A percentile compares a stretch with the other conserved stretches of the same genome.
phyloP scores from a whole-genome alignment of 768 basidiomycete genomes.

The Mrakia gelida region DNA sequence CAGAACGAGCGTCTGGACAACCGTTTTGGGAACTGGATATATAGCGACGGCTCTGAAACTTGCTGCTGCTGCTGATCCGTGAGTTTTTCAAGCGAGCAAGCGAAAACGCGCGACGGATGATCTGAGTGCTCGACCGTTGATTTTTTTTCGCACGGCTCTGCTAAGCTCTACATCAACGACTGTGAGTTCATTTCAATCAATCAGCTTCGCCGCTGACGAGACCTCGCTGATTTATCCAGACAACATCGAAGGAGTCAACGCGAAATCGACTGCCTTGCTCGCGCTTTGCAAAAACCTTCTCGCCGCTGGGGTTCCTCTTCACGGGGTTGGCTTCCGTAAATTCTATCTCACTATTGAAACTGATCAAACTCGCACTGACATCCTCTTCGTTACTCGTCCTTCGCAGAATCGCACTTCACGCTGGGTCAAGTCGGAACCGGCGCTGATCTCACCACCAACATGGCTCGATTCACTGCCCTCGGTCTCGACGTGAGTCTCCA shows the following conservation, averaged over 20 bases:
- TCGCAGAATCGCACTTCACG: neutral
- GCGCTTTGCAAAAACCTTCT: neutral
- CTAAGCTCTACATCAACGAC: neutral
- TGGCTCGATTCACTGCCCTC: slow-evolving; percentile 56
- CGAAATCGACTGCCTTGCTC: neutral
- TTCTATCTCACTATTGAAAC: neutral
- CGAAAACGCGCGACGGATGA: neutral
- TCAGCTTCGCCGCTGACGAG: neutral
- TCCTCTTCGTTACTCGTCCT: no score
- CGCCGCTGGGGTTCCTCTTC: neutral
- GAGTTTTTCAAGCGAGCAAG: neutral
- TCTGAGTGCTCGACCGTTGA: neutral
- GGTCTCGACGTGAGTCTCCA: slow-evolving; percentile 53
- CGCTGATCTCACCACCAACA: slow-evolving; percentile 49
- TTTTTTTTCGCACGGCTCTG: neutral
- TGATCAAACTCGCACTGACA: no score
- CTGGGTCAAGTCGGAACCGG: slow-evolving; percentile 54
- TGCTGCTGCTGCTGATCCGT: neutral
- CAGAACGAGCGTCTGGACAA: neutral
- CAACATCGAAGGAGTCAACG: neutral
- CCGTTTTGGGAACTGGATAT: neutral
- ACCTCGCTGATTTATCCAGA: no score
- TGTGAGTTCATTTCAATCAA: neutral
- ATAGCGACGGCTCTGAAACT: neutral
- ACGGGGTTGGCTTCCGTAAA: neutral